Conservation (phyloP, 441 rosid genomes). For the Populus hybrid region DNA sequence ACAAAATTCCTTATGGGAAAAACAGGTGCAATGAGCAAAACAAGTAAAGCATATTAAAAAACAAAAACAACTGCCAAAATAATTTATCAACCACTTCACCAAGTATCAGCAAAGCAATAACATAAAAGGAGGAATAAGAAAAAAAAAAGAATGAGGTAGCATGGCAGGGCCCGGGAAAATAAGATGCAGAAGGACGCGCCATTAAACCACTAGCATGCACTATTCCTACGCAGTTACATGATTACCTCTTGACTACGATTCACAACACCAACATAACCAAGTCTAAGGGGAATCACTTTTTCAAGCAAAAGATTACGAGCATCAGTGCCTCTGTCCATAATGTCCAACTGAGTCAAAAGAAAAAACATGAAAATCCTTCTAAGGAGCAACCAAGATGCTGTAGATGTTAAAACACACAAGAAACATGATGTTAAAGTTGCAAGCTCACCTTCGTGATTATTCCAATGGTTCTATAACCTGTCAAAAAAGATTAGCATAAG, state of each 20-base stretch:
- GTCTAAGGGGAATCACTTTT: conserved; percentile 77
- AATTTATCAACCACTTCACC: conserved; percentile 1
- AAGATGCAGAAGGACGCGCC: background rate
- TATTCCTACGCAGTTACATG: background rate
- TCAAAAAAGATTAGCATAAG: conserved; percentile 12
- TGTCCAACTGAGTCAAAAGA: conserved; percentile 61
- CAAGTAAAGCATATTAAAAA: background rate
- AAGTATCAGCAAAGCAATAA: background rate
- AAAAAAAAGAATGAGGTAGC: background rate
- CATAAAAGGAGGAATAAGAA: background rate
- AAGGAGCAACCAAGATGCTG: conserved; percentile 15
- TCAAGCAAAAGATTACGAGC: conserved; percentile 81
- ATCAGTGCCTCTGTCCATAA: conserved; percentile 97
- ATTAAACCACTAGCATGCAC: conserved; percentile 3
- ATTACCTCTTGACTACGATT: conserved; percentile 94
- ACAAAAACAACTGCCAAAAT: background rate
- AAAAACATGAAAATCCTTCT: conserved; percentile 21
- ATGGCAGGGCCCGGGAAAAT: background rate
- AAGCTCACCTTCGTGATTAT: conserved; percentile 70
- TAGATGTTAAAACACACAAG: conserved; percentile 4
- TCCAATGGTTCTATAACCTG: conserved; percentile 85
- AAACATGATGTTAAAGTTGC: conserved; percentile 19
- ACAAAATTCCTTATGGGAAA: background rate
- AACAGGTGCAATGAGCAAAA: background rate
- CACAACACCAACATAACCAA: conserved; percentile 86